Evolutionary conservation across 163 green algal genomes (phyloP), one percentile per base, ranked within the genome.

Genomic region (Scenedesmus sp.): DNA sequence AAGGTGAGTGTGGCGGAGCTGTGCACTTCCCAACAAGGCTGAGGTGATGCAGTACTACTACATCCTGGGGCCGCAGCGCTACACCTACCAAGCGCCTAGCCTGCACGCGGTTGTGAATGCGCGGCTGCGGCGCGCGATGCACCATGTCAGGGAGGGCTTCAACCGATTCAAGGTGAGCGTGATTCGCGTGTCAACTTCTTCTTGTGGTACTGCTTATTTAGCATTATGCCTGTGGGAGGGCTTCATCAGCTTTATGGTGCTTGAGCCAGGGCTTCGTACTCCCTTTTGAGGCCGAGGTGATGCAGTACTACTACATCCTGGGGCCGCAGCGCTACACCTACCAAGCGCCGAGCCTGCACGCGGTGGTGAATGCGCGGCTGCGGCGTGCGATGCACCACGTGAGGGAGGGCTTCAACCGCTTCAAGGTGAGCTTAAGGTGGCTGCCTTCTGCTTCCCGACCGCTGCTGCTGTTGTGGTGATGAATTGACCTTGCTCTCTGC

Each of bases 301-400:
- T 95, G 2, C 94, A 94, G 1, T 95, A 94, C 54, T 99, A 97
- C 95, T 99, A 99, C 77, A 93, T 99, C 23, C 93, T 99, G 5
- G 96, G 52, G 26, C 26, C 84, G 7, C 34, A 84, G 67, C 84
- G 67, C 26, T 26, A 90, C 81, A 93, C 96, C 1, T 98, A 97
- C 84, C 96, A 98, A 90, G 95, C 97, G 3, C 97, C 97, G 9
- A 95, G 93, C 2, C 93, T 99, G 81, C 94, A 98, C 83, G 94
- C 93, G 0, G 95, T 94, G 1, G 87, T 99, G 46, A 93, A 90
- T 16, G 93, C 93, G 0, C 94, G 97, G 15, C 89, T 98, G 18
- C 66, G 86, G 57, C 87, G 89, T 23, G 89, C 87, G 15, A 89
- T 93, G 76, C 89, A 91, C 55, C 46, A 57, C 15, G 77, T 95